Percentiles rank a stretch among this genome's conserved stretches.
Conservation (phyloP, 2,329 filamentous ascomycete species). For the Penicillium sp. region DNA sequence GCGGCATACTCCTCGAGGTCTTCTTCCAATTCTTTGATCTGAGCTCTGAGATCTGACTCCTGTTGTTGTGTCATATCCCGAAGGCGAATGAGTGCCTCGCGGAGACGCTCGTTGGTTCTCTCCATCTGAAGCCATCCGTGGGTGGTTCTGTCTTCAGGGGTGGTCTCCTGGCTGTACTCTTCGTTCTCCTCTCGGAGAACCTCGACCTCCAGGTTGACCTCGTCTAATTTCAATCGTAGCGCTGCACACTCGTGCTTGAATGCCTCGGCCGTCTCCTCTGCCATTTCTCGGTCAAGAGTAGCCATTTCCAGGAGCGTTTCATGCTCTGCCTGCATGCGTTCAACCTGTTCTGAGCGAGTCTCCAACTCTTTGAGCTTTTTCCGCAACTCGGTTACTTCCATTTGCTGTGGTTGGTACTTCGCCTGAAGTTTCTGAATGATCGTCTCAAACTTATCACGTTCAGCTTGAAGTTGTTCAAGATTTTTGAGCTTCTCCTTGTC, state of each 20-base stretch:
- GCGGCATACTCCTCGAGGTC: constrained; percentile 65
- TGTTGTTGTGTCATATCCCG: constrained; percentile 84
- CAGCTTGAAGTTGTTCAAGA: constrained; percentile 67
- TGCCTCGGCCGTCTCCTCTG: constrained; percentile 84
- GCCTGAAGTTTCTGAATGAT: constrained; percentile 88
- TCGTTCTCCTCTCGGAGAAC: constrained; percentile 82
- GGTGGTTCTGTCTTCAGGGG: constrained; percentile 78
- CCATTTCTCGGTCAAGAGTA: constrained; percentile 89
- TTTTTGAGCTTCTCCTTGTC: constrained; percentile 80
- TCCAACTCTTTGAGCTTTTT: constrained; percentile 75
- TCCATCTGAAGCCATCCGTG: constrained; percentile 90
- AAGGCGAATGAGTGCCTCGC: constrained; percentile 77
- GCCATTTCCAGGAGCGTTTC: constrained; percentile 82
- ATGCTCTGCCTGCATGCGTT: constrained; percentile 74
- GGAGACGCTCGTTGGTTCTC: constrained; percentile 78
- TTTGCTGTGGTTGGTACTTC: constrained; percentile 80
- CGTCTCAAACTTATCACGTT: constrained; percentile 56
- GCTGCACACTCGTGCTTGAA: constrained; percentile 75
- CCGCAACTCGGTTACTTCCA: constrained; percentile 72
- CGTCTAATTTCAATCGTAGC: constrained; percentile 71
- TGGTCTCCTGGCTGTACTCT: constrained; percentile 79
- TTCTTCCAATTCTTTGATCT: constrained; percentile 69
- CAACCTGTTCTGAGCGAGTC: constrained; percentile 63
- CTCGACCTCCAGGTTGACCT: constrained; percentile 82
- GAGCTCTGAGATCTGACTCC: constrained; percentile 71